phyloP scores from a whole-genome alignment of 2,329 filamentous ascomycete genomes.

The Xylaria sp. region DNA sequence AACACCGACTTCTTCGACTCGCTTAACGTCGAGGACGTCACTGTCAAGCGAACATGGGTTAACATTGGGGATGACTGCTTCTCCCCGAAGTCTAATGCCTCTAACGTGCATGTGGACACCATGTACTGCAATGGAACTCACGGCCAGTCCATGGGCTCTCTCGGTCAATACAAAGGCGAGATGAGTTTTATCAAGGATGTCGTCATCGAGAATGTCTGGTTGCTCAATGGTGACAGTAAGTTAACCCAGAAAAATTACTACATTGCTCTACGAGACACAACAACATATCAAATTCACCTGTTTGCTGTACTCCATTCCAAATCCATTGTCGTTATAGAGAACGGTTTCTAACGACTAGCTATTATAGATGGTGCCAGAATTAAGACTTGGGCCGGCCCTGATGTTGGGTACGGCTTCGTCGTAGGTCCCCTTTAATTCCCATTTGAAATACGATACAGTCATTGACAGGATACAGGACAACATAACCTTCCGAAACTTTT shows the following conservation, averaged over 20 bases:
- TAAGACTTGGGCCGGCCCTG: conserved; percentile 68
- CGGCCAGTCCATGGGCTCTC: conserved; percentile 66
- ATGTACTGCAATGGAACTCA: conserved; percentile 70
- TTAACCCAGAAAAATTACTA: too few relatives aligned
- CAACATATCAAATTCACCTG: too few relatives aligned
- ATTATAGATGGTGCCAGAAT: conserved; percentile 59
- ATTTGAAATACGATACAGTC: neutral
- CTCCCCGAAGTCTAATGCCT: conserved; percentile 68
- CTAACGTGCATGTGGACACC: conserved; percentile 66
- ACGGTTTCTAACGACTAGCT: too few relatives aligned
- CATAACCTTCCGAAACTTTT: conserved; percentile 68
- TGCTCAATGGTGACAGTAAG: conserved; percentile 57
- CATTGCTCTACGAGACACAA: too few relatives aligned
- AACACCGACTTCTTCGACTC: conserved; percentile 73
- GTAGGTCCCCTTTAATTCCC: conserved; percentile 34
- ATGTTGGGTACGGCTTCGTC: conserved; percentile 68
- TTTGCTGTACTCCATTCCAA: too few relatives aligned
- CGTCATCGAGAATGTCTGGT: conserved; percentile 67
- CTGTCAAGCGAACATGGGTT: conserved; percentile 60
- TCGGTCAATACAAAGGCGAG: conserved; percentile 66
- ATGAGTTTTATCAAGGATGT: conserved; percentile 66
- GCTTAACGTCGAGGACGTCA: conserved; percentile 64
- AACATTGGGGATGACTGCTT: conserved; percentile 70
- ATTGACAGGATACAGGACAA: conserved; percentile 52
- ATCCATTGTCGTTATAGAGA: too few relatives aligned